phyloP scores from a whole-genome alignment of 1,139 yeast genomes.

The Pichia sp. region DNA sequence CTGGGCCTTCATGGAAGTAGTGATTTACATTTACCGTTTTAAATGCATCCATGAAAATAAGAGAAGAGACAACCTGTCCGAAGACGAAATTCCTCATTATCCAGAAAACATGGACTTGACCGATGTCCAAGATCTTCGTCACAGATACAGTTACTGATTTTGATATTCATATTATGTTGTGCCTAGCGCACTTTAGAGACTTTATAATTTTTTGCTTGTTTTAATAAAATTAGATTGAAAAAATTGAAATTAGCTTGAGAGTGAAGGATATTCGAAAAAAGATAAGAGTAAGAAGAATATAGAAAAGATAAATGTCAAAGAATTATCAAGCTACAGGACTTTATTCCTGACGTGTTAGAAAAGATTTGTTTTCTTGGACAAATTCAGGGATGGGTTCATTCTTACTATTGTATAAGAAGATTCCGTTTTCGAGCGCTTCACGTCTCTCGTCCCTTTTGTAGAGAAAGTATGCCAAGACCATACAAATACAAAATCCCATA shows the following conservation, averaged over 20 bases:
- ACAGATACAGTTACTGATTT: conserved; percentile 25
- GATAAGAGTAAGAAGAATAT: background rate
- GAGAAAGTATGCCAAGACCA: conserved; percentile 46
- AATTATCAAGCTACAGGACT: background rate
- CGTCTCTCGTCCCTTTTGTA: conserved; percentile 56
- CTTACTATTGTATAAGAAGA: conserved; percentile 43
- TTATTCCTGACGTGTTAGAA: background rate
- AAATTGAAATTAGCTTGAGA: background rate
- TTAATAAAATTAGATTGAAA: background rate
- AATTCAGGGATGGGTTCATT: conserved; percentile 2
- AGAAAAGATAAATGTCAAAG: background rate
- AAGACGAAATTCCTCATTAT: conserved; percentile 23
- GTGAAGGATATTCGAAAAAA: too few relatives aligned
- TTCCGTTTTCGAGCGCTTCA: conserved; percentile 50
- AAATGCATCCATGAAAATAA: conserved; percentile 39
- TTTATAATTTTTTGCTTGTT: background rate
- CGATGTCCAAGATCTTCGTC: conserved; percentile 27
- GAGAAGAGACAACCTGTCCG: conserved; percentile 35
- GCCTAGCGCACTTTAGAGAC: too few relatives aligned
- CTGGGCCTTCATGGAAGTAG: conserved; percentile 18
- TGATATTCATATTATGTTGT: background rate
- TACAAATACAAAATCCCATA: conserved; percentile 20
- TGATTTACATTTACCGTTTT: conserved; percentile 31
- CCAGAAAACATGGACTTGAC: conserved; percentile 24
- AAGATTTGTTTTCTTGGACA: background rate